A percentile compares a stretch with the other conserved stretches of the same genome.
Evolutionary conservation across 208 protist genomes (phyloP).

Genomic region (Leishmania guyanensis): DNA sequence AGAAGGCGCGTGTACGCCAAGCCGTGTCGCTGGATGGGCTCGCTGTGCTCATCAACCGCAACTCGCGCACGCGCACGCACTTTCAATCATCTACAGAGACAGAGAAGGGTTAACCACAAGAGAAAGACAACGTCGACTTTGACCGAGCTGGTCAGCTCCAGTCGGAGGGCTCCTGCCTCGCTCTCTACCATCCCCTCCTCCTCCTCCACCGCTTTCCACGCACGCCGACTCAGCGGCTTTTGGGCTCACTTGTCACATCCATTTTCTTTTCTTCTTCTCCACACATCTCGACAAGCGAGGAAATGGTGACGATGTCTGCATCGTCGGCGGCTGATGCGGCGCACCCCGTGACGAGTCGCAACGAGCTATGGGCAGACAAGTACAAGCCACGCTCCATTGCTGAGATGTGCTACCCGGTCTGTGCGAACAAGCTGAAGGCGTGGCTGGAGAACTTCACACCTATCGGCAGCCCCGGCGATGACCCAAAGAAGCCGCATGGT

Average conservation of each 20-base stretch:
- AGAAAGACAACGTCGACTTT: background rate
- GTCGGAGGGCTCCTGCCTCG: background rate
- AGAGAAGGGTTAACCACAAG: background rate
- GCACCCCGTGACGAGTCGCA: background rate
- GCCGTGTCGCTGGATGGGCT: too few species aligned
- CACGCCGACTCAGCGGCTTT: background rate
- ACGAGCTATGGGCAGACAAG: constrained; percentile 97
- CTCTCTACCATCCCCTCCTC: background rate
- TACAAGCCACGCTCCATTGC: constrained; percentile 91
- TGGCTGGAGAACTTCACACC: constrained; percentile 94
- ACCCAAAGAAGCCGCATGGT: constrained; percentile 66
- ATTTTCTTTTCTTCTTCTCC: background rate
- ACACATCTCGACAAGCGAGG: background rate
- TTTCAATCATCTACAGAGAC: too few species aligned
- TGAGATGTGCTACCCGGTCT: constrained; percentile 94
- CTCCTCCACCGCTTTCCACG: background rate
- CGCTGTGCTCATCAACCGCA: too few species aligned
- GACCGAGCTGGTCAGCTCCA: constrained; percentile 2
- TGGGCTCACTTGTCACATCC: too few species aligned
- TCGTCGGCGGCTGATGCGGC: constrained; percentile 6
- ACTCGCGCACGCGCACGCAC: too few species aligned
- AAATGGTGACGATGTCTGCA: background rate
- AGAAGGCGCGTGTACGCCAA: too few species aligned
- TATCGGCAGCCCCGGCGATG: constrained; percentile 35
- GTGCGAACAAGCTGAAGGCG: constrained; percentile 82